Conservation (phyloP, 169 alveolate species). For the Eimeria praecox region DNA sequence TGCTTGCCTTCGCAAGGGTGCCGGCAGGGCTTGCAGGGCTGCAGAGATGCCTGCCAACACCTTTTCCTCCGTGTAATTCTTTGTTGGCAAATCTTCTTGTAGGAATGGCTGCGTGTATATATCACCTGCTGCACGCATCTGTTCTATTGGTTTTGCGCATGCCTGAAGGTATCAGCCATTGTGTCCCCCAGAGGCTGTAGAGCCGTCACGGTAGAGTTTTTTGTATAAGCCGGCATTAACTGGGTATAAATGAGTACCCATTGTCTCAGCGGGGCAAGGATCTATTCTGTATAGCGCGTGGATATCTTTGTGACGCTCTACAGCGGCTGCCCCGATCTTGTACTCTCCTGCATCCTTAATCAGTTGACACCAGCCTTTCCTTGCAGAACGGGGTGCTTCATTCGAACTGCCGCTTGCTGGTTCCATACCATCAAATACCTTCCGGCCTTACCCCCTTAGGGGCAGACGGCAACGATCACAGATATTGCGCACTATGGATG, state of each 20-base stretch:
- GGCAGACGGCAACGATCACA: not conserved
- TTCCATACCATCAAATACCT: not conserved
- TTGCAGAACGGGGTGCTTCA: not conserved
- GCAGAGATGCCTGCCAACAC: not conserved
- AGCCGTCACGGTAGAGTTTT: not conserved
- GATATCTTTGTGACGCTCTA: not conserved
- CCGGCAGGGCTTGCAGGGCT: conserved; percentile 57
- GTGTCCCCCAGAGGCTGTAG: not conserved
- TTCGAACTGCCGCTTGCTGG: not conserved
- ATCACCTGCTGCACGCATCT: not conserved
- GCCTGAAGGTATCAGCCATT: not conserved
- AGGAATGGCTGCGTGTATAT: not conserved
- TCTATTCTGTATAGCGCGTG: not conserved
- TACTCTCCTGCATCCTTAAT: not conserved
- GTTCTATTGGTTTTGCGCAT: not conserved
- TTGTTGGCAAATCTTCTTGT: not conserved
- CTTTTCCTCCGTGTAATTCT: not conserved
- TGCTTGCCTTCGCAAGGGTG: not conserved
- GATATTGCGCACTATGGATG: not conserved
- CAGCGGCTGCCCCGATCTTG: not conserved
- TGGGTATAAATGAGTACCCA: not conserved
- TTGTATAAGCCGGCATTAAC: not conserved
- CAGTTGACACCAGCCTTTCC: not conserved
- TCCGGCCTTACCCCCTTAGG: not conserved
- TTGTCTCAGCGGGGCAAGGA: not conserved